A percentile compares a stretch with the other conserved stretches of the same genome.
phyloP scores from a whole-genome alignment of 169 alveolate genomes.

The Cryptosporidium viatorum region DNA sequence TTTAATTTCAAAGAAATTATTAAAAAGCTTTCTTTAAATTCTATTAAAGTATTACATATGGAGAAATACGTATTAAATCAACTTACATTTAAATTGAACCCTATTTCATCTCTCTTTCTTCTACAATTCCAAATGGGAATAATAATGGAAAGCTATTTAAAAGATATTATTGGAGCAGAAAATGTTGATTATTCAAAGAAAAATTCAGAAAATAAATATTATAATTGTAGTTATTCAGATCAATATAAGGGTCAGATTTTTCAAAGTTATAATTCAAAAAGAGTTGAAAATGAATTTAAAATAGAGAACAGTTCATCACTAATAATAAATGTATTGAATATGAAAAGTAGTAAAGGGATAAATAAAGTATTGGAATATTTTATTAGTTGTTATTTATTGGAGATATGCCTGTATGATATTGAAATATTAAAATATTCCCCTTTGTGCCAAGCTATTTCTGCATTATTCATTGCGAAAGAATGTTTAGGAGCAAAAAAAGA shows the following conservation, averaged over 20 bases:
- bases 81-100: slow-evolving; percentile 68
- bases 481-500: slow-evolving; percentile 51
- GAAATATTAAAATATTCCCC: slow-evolving; percentile 69
- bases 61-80: slow-evolving; percentile 31
- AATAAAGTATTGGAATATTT: slow-evolving; percentile 61
- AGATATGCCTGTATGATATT: slow-evolving; percentile 55
- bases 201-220: background rate
- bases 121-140: slow-evolving; percentile 48
- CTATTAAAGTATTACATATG: background rate
- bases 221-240: background rate
- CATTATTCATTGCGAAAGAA: slow-evolving; percentile 44
- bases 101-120: slow-evolving; percentile 28
- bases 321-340: slow-evolving; percentile 47
- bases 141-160: slow-evolving; percentile 36
- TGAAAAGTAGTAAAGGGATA: slow-evolving; percentile 28
- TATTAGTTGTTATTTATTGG: slow-evolving; percentile 54
- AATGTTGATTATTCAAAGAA: background rate
- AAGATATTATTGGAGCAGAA: slow-evolving; percentile 31
- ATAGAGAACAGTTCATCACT: slow-evolving; percentile 32
- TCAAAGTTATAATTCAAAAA: background rate
- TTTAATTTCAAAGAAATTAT: slow-evolving; percentile 27
- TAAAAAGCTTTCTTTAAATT: background rate
- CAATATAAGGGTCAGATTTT: background rate
- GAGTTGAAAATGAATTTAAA: background rate
- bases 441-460: slow-evolving; percentile 58